Evolutionary conservation across 371 early-diverging fungal species (phyloP), one percentile per base, ranked within the genome.

Genomic region (Quaeritorhiza haematococci): DNA sequence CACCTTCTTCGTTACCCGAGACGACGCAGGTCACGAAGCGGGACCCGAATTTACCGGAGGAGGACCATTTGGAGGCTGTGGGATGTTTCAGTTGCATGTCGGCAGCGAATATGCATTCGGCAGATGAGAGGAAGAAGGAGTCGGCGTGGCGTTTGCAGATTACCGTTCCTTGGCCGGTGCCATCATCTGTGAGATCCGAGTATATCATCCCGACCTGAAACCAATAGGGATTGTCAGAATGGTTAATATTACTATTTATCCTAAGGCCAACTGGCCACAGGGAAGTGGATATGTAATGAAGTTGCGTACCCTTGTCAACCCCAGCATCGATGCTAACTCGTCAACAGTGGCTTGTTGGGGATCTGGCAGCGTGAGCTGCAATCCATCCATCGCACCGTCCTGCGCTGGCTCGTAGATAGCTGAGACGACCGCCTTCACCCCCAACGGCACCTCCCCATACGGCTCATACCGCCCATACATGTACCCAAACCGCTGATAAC

Each of bases 341-440:
- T 89, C 84, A 2, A 88, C 82, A 13, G 68, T 21, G 15, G 59
- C 27, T 68, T 72, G 27, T 78, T 78, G 49, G 8, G 67, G 52
- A 52, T 74, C 64, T n/a, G 69, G 68, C 44, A 70, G 27, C 6
- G 62, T 67, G 0, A 98, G 66, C 43, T 83, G 83, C 52, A 98
- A 69, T 1, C 94, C 93, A 58, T 97, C 94, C 24, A 81, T 72
- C 55, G 85, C 88, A 65, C 79, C 80, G 17, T 84, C 81, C 66
- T 99, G 99, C 28, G 89, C 86, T 7, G 98, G 96, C 66, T 98
- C 97, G 62, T 94, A 96, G 49, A 97, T 92, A 0, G 89, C 91
- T 62, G 90, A 90, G 0, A 99, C 98, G 7, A 98, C 93, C 0
- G 98, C 98, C 68, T 97, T 98, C 55, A 95, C 84, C 15, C 99